phyloP scores from a whole-genome alignment of 2,329 filamentous ascomycete genomes.

The Verticillium nubilum region DNA sequence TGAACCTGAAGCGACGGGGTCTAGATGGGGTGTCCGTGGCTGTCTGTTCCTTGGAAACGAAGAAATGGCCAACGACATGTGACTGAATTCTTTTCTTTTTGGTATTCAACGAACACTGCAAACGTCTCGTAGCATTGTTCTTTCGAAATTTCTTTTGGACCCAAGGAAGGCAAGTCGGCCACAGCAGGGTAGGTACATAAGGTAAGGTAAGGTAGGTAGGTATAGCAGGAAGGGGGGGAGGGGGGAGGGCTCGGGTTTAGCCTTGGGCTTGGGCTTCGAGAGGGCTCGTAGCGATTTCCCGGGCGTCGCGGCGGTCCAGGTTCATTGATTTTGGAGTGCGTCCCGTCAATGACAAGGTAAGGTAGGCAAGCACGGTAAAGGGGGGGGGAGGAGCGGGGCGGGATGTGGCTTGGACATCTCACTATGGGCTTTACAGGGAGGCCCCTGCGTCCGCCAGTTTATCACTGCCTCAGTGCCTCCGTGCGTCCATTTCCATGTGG shows the following conservation, averaged over 20 bases:
- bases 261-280: no score
- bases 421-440: background rate
- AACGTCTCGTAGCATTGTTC: background rate
- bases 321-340: background rate
- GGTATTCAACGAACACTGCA: background rate
- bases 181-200: no score
- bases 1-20: background rate
- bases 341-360: background rate
- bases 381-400: background rate
- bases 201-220: no score
- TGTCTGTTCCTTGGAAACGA: background rate
- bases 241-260: no score
- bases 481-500: background rate
- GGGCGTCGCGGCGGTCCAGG: background rate
- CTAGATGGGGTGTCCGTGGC: background rate
- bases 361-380: background rate
- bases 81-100: background rate
- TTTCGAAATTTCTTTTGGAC: background rate
- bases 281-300: background rate
- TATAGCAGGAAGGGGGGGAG: no score
- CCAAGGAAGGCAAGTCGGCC: background rate
- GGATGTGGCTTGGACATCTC: background rate
- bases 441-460: background rate
- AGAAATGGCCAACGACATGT: background rate
- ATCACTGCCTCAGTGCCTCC: background rate